Base-by-base conservation (phyloP, 495 filamentous ascomycete genomes). In the Rostrohypoxylon terebratum region DNA sequence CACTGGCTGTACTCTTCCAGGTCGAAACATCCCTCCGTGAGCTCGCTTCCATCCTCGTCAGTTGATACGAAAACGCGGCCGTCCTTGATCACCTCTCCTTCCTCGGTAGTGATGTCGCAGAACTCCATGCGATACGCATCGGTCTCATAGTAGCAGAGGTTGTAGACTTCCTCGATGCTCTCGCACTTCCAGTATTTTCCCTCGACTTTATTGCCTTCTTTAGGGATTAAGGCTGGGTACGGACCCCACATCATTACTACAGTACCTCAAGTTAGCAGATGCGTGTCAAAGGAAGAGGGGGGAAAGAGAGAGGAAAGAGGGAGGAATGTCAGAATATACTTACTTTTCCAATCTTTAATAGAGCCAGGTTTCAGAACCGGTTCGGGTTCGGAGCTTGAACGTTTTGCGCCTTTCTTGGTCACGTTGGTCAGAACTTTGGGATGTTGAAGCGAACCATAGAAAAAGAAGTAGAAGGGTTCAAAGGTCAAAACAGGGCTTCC, bases 391-490 rank as follows among this genome's bases (percentile, higher is more conserved):
- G 74, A 48, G 4, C n/a, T n/a, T n/a, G 3, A 1, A 40, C 63
- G 69, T 0, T 57, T 54, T 1, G 6, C 0, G 28, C 20, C 14
- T 0, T 1, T 10, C 11, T 11, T 16, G 10, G 74, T n/a, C 9
- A 70, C 57, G 1, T 7, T 11, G 20, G 11, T 2, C 8, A 51
- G 8, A 2, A 53, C 13, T 4, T 4, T 4, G 23, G 59, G 36
- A 10, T 34, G 8, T 61, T 74, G 71, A 8, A 77, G 71, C 36
- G 71, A 69, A 38, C 74, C 74, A 45, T 77, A 74, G 68, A 77
- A 77, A 62, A 77, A 77, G 68, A 77, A 77, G 53, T 77, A 77
- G 58, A 77, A 77, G 8, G 74, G 74, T 58, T 71, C 40, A 38
- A 77, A 77, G 36, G 48, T 58, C 38, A 63, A 13, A 1, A 3